Evolutionary conservation across 1,284 basidiomycete genomes (phyloP), one percentile per base, ranked within the genome.

Genomic region (Puccinia polysora): DNA sequence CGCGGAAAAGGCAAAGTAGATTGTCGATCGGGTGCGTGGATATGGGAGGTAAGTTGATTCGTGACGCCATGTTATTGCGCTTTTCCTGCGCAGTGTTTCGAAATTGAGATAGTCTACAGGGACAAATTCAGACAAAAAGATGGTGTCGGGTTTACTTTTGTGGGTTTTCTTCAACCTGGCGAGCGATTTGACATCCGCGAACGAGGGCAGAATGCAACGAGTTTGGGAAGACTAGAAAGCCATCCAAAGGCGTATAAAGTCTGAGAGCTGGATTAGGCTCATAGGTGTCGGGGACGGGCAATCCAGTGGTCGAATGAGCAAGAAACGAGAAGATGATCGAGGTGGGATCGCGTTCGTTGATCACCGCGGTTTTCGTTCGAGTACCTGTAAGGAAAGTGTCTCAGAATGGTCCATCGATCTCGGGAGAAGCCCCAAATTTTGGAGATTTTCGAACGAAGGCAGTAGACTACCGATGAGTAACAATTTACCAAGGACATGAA

Each of bases 281-380:
- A 30, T 69, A 69, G 20, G 67, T 69, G 8, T 69, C n/a, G 7
- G 67, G 55, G 36, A 60, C 53, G 1, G 67, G 67, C 25, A 49
- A 32, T 12, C 67, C 67, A 18, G 55, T 50, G 14, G 40, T 38
- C 0, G 67, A 49, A 12, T 60, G 40, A 1, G 47, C 56, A 6
- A 69, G 36, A 34, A 69, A 69, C 30, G 67, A 69, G 40, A 69
- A 69, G 25, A 69, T 60, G 34, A 69, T 69, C 30, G 67, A 69
- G 18, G 53, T 45, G 1, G 67, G 67, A 23, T 49, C 67, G 18
- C 30, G 53, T 30, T 69, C 67, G 30, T 38, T 69, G 14, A 58
- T 38, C 30, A 23, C 25, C 47, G 45, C 36, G 12, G n/a, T 43
- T 6, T 69, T 50, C 6, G 55, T 43, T 28, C 45, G 67, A 58